Conservation (phyloP, 108 stramenopile species). For the Skeletonema menzelii region DNA sequence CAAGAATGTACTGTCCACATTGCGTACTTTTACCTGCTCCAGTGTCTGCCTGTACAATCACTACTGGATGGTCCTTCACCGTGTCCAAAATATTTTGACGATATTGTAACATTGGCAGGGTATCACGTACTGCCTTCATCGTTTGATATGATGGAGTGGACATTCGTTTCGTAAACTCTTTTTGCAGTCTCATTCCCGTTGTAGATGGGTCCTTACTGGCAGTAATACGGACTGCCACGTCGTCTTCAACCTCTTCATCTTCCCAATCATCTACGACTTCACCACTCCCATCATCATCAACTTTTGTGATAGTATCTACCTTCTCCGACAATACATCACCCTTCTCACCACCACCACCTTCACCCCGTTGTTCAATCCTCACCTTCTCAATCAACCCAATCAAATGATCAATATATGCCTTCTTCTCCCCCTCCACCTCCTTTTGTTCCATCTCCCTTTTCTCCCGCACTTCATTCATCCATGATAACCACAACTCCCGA, state of each 20-base stretch:
- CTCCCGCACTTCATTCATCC: conserved; percentile 46
- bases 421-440: conserved; percentile 15
- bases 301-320: not conserved
- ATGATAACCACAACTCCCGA: conserved; percentile 67
- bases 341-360: not conserved
- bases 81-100: conserved; percentile 49
- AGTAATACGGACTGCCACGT: not conserved
- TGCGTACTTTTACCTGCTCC: conserved; percentile 76
- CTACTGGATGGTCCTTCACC: conserved; percentile 50
- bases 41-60: conserved; percentile 71
- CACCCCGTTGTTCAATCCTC: conserved; percentile 4
- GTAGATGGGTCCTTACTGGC: not conserved
- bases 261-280: conserved; percentile 15
- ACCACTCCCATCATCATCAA: not conserved
- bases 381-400: conserved; percentile 31
- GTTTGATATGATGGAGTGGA: conserved; percentile 34
- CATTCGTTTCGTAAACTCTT: conserved; percentile 39
- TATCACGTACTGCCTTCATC: conserved; percentile 42
- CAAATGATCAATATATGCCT: conserved; percentile 35
- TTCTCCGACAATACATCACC: not conserved
- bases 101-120: conserved; percentile 60
- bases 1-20: conserved; percentile 80
- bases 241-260: conserved; percentile 3
- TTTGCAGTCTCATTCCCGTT: conserved; percentile 35
- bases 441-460: conserved; percentile 20